A percentile compares a stretch with the other conserved stretches of the same genome.
These are phyloP conservation scores for Penicillium chermesinum DNA, from an alignment of 495 filamentous ascomycete species.

Conservation along the genomic window DNA sequence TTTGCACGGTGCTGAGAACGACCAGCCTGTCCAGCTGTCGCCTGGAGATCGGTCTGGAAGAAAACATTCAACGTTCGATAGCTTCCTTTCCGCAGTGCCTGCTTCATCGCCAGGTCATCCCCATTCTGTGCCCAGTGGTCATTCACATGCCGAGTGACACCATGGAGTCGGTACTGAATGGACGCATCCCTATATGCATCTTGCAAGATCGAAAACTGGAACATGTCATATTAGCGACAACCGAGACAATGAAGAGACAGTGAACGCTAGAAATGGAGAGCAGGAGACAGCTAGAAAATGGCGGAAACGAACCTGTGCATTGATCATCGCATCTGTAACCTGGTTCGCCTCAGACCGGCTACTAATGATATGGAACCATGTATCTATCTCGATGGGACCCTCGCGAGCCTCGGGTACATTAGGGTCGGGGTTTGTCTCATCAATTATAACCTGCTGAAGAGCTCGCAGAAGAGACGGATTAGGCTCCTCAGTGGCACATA, in stretches of 20 bases:
- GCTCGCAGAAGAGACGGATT: constrained; percentile 24
- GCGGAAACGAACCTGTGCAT: constrained; percentile 33
- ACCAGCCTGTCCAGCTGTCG: constrained; percentile 16
- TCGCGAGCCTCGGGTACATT: constrained; percentile 19
- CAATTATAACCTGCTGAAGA: constrained; percentile 19
- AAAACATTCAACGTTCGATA: constrained; percentile 50
- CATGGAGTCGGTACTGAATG: constrained; percentile 55
- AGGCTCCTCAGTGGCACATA: constrained; percentile 38
- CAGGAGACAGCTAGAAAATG: neutral
- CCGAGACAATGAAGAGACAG: neutral
- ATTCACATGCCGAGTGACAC: constrained; percentile 67
- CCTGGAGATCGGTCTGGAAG: constrained; percentile 45
- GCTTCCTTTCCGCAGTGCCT: constrained; percentile 51
- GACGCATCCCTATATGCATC: constrained; percentile 36
- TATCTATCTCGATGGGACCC: constrained; percentile 41
- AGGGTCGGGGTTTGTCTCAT: constrained; percentile 9
- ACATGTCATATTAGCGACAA: neutral
- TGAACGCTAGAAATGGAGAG: too few relatives aligned
- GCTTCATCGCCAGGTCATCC: constrained; percentile 59
- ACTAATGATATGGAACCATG: constrained; percentile 46
- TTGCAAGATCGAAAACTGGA: constrained; percentile 39
- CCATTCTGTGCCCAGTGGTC: constrained; percentile 61
- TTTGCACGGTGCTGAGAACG: constrained; percentile 11
- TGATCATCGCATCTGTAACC: constrained; percentile 39
- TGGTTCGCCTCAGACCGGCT: constrained; percentile 27